phyloP scores from a whole-genome alignment of 768 basidiomycete species.

The Crassisporium funariophilum region DNA sequence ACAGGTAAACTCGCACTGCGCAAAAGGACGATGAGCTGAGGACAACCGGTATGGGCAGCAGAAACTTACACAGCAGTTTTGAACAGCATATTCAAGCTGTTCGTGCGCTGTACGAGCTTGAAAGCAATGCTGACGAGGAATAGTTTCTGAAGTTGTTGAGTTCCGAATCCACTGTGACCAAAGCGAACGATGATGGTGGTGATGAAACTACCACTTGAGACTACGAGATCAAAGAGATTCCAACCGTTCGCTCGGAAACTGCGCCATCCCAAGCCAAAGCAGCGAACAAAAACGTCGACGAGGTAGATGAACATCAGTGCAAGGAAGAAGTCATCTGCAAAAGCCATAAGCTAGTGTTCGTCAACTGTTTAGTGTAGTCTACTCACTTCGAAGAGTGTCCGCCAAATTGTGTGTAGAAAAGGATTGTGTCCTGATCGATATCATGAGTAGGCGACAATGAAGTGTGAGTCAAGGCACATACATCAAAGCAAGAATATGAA shows the following conservation, averaged over 20 bases:
- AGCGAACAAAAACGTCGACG: slow-evolving; percentile 75
- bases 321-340: slow-evolving; percentile 76
- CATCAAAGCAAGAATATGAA: slow-evolving; percentile 87
- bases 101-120: slow-evolving; percentile 89
- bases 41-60: background rate
- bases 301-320: slow-evolving; percentile 70
- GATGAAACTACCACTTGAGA: slow-evolving; percentile 78
- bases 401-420: slow-evolving; percentile 53
- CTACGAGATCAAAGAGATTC: slow-evolving; percentile 89
- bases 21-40: slow-evolving; percentile 6
- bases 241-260: slow-evolving; percentile 91
- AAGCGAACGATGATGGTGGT: slow-evolving; percentile 79
- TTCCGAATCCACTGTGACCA: slow-evolving; percentile 47
- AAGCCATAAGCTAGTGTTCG: slow-evolving; percentile 4
- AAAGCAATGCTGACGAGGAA: slow-evolving; percentile 93
- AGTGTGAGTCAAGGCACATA: slow-evolving; percentile 36
- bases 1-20: slow-evolving; percentile 81
- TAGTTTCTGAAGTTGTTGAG: slow-evolving; percentile 79
- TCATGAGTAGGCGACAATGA: slow-evolving; percentile 6
- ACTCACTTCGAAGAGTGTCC: slow-evolving; percentile 64
- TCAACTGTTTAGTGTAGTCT: background rate
- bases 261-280: slow-evolving; percentile 80
- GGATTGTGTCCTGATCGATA: slow-evolving; percentile 69
- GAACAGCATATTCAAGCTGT: slow-evolving; percentile 91
- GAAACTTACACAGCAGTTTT: slow-evolving; percentile 89